Percentiles rank a stretch among this genome's conserved stretches.
Conservation (phyloP, 441 rosid species). For the Populus trichocarpa region DNA sequence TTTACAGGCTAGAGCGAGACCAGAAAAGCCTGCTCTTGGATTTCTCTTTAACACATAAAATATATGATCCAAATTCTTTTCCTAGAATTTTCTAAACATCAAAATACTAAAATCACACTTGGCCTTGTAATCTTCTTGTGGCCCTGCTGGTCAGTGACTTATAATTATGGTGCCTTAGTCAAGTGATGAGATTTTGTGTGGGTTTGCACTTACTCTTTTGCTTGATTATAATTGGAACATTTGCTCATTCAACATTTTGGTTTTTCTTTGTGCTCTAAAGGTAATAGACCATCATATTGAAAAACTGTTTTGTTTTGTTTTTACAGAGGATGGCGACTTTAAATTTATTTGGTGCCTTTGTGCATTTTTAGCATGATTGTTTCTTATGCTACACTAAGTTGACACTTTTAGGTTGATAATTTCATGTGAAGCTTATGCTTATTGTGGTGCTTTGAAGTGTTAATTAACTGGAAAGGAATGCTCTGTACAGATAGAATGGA, state of each 20-base stretch:
- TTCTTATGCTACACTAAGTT: not conserved
- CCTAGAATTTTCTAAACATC: not conserved
- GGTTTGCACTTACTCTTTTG: not conserved
- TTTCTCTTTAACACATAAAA: not conserved
- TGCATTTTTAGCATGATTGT: not conserved
- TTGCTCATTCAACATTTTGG: not conserved
- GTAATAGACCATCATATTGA: not conserved
- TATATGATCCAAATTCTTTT: not conserved
- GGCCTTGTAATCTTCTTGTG: not conserved
- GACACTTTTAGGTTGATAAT: not conserved
- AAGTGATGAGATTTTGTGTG: not conserved
- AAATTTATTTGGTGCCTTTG: not conserved
- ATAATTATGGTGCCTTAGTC: not conserved
- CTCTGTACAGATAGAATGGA: constrained; percentile 76
- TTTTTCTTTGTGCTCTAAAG: not conserved
- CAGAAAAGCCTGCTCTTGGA: not conserved
- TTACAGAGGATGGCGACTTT: too few relatives aligned
- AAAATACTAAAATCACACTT: not conserved
- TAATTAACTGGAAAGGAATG: constrained; percentile 9
- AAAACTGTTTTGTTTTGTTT: too few relatives aligned
- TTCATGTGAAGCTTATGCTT: not conserved
- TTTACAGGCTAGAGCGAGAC: not conserved
- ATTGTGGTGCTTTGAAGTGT: constrained; percentile 4
- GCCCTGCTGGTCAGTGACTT: not conserved
- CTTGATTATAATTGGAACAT: not conserved